A percentile compares a stretch with the other conserved stretches of the same genome.
phyloP scores from a whole-genome alignment of 768 basidiomycete genomes.

The Trametopsis cervina region DNA sequence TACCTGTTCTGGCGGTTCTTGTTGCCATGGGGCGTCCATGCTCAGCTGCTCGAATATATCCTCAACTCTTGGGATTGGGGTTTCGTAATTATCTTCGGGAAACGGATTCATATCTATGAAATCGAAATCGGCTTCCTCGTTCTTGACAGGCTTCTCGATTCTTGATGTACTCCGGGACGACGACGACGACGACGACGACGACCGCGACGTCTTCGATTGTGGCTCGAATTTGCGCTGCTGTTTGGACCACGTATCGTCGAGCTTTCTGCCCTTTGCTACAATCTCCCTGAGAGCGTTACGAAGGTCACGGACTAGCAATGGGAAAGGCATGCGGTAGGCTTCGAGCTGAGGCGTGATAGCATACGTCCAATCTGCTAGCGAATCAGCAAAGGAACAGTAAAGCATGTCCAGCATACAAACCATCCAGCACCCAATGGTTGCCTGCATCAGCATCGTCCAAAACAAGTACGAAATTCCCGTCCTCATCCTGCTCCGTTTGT shows the following conservation, averaged over 20 bases:
- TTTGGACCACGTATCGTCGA: background rate
- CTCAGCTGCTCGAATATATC: too few species aligned
- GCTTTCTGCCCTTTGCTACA: background rate
- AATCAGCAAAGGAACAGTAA: background rate
- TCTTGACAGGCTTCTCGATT: too few species aligned
- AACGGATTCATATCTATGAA: too few species aligned
- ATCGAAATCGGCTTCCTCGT: too few species aligned
- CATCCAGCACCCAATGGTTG: conserved; percentile 9
- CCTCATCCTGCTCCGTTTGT: conserved; percentile 16
- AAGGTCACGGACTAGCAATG: conserved; percentile 26
- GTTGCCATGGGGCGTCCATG: too few species aligned
- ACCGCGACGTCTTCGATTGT: too few species aligned
- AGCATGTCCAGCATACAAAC: conserved; percentile 14
- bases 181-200: too few species aligned
- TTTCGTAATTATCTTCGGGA: too few species aligned
- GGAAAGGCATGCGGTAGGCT: conserved; percentile 39
- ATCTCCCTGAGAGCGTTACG: background rate
- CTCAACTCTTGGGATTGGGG: too few species aligned
- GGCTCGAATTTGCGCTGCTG: too few species aligned
- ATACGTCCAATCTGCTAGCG: conserved; percentile 42
- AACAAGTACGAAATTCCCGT: conserved; percentile 10
- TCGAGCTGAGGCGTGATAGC: conserved; percentile 31
- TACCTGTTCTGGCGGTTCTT: too few species aligned
- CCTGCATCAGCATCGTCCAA: conserved; percentile 8
- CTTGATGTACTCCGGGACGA: too few species aligned